A percentile compares a stretch with the other conserved stretches of the same genome.
Conservation (phyloP, 2,329 filamentous ascomycete genomes). For the Epichloe sp. region DNA sequence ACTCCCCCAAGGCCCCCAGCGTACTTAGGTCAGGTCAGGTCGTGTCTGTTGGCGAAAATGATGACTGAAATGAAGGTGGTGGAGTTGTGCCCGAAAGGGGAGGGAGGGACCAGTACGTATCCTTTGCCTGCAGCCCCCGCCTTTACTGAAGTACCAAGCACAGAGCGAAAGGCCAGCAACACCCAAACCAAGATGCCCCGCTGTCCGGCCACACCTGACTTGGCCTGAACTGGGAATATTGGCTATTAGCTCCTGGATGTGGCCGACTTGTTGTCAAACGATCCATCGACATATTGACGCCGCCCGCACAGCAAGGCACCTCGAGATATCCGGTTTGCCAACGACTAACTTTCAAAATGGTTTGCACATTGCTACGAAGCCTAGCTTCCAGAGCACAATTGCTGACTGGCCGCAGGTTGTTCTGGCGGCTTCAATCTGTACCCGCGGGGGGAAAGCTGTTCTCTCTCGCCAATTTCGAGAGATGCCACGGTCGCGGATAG, state of each 20-base stretch:
- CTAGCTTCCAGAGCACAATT: neutral
- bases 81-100: neutral
- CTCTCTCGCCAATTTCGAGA: slow-evolving; percentile 96
- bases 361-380: slow-evolving; percentile 13
- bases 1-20: too few species aligned
- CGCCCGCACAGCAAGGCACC: neutral
- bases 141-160: too few species aligned
- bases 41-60: neutral
- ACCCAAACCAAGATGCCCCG: slow-evolving; percentile 1
- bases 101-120: neutral
- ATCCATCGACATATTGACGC: neutral
- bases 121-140: neutral
- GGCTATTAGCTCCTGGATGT: neutral
- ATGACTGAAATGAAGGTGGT: neutral
- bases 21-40: too few species aligned
- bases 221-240: neutral
- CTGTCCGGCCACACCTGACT: neutral
- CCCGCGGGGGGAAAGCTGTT: slow-evolving; percentile 89
- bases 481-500: slow-evolving; percentile 92
- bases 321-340: slow-evolving; percentile 1
- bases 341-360: slow-evolving; percentile 24
- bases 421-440: slow-evolving; percentile 97
- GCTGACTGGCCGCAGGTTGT: slow-evolving; percentile 55
- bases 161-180: neutral
- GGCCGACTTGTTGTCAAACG: neutral